phyloP scores from a whole-genome alignment of 164 flowering plant genomes.

The Hamamelis virginiana region DNA sequence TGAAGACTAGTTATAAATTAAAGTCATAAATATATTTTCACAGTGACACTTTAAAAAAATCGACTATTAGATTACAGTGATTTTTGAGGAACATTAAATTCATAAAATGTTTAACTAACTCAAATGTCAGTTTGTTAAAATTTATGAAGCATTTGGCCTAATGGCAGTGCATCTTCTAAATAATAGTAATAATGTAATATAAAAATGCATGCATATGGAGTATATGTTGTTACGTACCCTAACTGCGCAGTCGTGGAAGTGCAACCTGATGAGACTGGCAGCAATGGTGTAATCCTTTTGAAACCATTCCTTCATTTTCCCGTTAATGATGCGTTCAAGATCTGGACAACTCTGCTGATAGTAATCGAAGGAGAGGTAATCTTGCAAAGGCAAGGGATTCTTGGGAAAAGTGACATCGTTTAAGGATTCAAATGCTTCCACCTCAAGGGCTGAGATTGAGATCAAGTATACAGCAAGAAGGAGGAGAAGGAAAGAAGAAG shows the following conservation, averaged over 20 bases:
- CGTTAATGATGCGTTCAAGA: constrained; percentile 48
- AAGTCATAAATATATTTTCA: too few species aligned
- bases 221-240: constrained; percentile 34
- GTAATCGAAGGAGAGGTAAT: constrained; percentile 26
- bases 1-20: too few species aligned
- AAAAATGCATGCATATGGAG: too few species aligned
- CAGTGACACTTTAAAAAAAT: too few species aligned
- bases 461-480: not conserved
- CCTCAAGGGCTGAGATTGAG: not conserved
- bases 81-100: too few species aligned
- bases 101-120: too few species aligned
- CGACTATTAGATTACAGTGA: too few species aligned
- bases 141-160: too few species aligned
- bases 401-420: not conserved
- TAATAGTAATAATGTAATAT: too few species aligned
- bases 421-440: not conserved
- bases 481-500: constrained; percentile 3
- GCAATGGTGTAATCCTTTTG: constrained; percentile 50
- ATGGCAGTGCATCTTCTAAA: too few species aligned
- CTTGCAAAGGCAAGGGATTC: not conserved
- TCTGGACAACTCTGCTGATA: constrained; percentile 52
- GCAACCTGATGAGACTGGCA: constrained; percentile 63
- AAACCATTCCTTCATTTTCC: constrained; percentile 44
- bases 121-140: too few species aligned
- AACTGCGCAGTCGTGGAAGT: constrained; percentile 71